A percentile compares a stretch with the other conserved stretches of the same genome.
Conservation (phyloP, 208 protist species). For the Trichomonas tenax region DNA sequence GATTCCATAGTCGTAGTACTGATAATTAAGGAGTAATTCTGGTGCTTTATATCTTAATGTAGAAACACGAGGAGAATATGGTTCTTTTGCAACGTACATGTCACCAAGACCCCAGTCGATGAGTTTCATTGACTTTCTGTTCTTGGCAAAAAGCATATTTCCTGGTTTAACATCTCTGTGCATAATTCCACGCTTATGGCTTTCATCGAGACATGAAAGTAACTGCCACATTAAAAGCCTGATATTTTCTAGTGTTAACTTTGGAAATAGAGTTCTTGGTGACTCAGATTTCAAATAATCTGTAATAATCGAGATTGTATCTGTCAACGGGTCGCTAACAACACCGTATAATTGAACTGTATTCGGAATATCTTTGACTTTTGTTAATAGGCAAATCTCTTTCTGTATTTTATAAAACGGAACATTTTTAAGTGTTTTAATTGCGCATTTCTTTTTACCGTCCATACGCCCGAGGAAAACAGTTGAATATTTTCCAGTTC, state of each 20-base stretch:
- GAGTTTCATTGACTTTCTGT: slow-evolving; percentile 64
- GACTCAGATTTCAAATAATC: not conserved
- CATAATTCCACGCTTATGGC: slow-evolving; percentile 72
- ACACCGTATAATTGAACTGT: not conserved
- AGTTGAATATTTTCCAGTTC: not conserved
- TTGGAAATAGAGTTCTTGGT: not conserved
- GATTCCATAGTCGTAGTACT: slow-evolving; percentile 94
- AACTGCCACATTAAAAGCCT: not conserved
- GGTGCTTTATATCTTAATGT: slow-evolving; percentile 94
- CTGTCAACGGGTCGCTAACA: not conserved
- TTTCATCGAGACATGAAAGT: not conserved
- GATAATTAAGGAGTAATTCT: slow-evolving; percentile 86
- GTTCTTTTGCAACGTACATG: slow-evolving; percentile 83
- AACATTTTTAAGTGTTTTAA: slow-evolving; percentile 17
- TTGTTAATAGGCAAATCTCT: not conserved
- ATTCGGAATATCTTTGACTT: not conserved
- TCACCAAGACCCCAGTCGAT: slow-evolving; percentile 86
- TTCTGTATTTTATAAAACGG: not conserved
- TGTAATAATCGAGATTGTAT: not conserved
- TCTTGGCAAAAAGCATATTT: slow-evolving; percentile 97
- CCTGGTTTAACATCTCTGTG: slow-evolving; percentile 97
- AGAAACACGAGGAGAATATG: slow-evolving; percentile 96
- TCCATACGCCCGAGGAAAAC: not conserved
- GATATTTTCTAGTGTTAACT: not conserved
- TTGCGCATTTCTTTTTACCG: not conserved